phyloP scores from a whole-genome alignment of 2,329 filamentous ascomycete genomes.

The Aureobasidium melanogenum region DNA sequence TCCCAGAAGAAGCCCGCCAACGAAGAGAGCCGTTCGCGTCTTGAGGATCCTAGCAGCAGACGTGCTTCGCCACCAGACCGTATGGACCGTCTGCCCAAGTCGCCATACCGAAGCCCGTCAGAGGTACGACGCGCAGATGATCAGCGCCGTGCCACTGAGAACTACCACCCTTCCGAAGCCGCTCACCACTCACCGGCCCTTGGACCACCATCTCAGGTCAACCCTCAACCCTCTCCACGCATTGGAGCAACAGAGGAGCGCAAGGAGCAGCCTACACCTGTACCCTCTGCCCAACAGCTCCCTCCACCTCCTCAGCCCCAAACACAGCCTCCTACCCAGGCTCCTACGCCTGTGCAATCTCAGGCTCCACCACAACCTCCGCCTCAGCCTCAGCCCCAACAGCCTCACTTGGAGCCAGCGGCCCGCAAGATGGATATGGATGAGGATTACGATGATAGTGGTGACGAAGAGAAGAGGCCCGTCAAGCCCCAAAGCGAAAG shows the following conservation, averaged over 20 bases:
- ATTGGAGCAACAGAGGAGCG: constrained; percentile 42
- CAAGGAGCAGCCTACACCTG: constrained; percentile 26
- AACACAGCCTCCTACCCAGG: constrained; percentile 32
- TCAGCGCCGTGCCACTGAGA: constrained; percentile 63
- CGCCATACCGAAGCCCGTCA: constrained; percentile 73
- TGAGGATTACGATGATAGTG: constrained; percentile 94
- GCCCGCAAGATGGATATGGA: constrained; percentile 95
- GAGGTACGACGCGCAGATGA: constrained; percentile 53
- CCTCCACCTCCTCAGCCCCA: constrained; percentile 44
- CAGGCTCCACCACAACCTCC: constrained; percentile 18
- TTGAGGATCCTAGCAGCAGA: constrained; percentile 76
- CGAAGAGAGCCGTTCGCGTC: constrained; percentile 75
- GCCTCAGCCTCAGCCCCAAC: neutral
- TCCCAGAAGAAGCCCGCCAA: constrained; percentile 75
- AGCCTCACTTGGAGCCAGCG: constrained; percentile 62
- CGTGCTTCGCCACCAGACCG: constrained; percentile 42
- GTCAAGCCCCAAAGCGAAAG: constrained; percentile 37
- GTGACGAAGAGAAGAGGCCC: constrained; percentile 63
- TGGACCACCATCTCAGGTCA: constrained; percentile 37
- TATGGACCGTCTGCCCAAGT: constrained; percentile 40
- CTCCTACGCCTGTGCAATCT: constrained; percentile 35
- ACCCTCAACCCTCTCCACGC: constrained; percentile 44
- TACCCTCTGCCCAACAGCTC: constrained; percentile 37
- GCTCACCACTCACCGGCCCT: constrained; percentile 72
- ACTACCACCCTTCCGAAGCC: constrained; percentile 85